Evolutionary conservation across 805 yeast genomes (phyloP), one percentile per base, ranked within the genome.

Genomic region (Ogataea salicorniae): DNA sequence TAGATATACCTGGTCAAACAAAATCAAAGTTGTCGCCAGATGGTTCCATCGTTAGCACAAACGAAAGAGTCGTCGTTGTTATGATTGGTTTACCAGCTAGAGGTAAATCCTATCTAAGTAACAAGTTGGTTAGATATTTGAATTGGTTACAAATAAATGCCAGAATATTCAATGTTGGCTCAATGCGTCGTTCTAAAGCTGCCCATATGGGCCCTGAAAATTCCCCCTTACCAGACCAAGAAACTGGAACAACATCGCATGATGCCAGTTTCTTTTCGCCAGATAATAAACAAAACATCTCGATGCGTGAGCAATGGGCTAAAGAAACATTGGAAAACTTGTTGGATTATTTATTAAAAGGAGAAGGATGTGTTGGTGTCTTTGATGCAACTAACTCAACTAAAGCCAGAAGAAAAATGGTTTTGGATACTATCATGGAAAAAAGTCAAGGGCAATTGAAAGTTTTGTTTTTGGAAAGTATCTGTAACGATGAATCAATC

Each of bases 31-130:
- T 79, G 3, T 80, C 90, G 0, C 94, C 95, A 0, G 92, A 87
- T 62, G 88, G 88, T 4, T 70, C 72, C 33, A 79, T 80, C 34
- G 80, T 81, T 1, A 55, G 57, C 16, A 71, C 76, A 57, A 55
- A 70, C 44, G 97, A 89, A 14, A 86, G 89, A 61, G 74, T 92
- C 45, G 95, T 92, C 15, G 88, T 92, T 49, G 95, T 94, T 17
- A 92, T 92, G 98, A 97, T 92, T 15, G 99, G 99, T 0, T 66
- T 85, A 14, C 98, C 98, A 0, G 97, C 97, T 0, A 74, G 97
- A 46, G 99, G 99, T 3, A 92, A 92, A 65, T 86, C 95, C 1
- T 94, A 91, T 63, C 81, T 92, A 52, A 89, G 97, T 45, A 92
- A 90, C 66, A 92, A 94, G 63, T 73, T 92, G 42, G 87, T 95